A percentile compares a stretch with the other conserved stretches of the same genome.
phyloP scores from a whole-genome alignment of 345 rosid species.

The Eucalyptus tenuipes region DNA sequence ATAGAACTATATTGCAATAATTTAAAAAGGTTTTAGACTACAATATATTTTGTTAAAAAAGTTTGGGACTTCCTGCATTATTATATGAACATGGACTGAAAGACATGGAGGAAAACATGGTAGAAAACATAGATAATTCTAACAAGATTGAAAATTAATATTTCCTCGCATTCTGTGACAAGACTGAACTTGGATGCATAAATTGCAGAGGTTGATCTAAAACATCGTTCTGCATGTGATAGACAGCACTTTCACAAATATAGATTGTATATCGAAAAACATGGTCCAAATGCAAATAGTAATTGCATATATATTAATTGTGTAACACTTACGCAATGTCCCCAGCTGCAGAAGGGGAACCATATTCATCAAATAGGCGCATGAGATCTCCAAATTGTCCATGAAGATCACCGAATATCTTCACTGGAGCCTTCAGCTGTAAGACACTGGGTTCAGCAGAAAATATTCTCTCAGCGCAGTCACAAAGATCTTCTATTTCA shows the following conservation, averaged over 20 bases:
- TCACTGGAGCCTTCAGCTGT: constrained; percentile 82
- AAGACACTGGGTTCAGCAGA: constrained; percentile 78
- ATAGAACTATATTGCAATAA: not conserved
- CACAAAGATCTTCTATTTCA: constrained; percentile 94
- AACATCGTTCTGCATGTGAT: not conserved
- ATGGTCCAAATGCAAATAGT: not conserved
- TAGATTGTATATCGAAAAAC: not conserved
- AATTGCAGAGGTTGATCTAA: not conserved
- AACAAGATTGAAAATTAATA: not conserved
- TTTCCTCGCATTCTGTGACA: not conserved
- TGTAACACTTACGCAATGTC: constrained; percentile 80
- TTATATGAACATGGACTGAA: not conserved
- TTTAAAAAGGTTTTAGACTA: not conserved
- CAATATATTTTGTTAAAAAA: not conserved
- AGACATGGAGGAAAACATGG: not conserved
- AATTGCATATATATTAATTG: not conserved
- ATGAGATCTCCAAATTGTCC: constrained; percentile 99
- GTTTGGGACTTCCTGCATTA: not conserved
- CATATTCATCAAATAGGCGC: constrained; percentile 98
- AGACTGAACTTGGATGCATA: not conserved
- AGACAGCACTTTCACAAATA: not conserved
- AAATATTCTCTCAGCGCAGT: constrained; percentile 76
- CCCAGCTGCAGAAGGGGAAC: constrained; percentile 97
- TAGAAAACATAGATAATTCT: not conserved
- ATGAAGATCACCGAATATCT: constrained; percentile 96